Evolutionary conservation across 192 early-diverging fungal genomes (phyloP).

Genomic region (Phlyctochytrium planicorne): DNA sequence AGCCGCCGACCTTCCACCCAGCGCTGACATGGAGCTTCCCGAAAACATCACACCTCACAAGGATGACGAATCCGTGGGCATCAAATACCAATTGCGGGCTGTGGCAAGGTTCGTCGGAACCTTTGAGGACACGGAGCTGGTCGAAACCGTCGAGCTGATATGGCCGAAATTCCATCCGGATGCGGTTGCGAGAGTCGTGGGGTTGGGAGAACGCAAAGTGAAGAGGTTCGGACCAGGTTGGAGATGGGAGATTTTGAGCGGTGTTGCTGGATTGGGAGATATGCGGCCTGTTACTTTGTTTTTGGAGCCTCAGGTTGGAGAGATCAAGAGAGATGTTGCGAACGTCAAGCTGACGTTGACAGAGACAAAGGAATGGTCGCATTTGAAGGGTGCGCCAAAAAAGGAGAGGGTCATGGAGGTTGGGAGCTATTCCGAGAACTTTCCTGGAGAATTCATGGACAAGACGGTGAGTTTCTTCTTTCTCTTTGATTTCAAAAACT

Average conservation of each 20-base stretch:
- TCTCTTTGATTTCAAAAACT: not conserved
- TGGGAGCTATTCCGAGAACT: not conserved
- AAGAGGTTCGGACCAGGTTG: not conserved
- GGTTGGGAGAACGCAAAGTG: not conserved
- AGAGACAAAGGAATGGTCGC: not conserved
- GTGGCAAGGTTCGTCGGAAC: not conserved
- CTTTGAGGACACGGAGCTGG: not conserved
- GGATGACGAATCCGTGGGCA: not conserved
- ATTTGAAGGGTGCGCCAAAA: not conserved
- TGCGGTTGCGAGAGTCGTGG: not conserved
- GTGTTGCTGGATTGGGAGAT: not conserved
- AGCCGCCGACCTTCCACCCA: not conserved
- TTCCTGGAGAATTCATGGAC: not conserved
- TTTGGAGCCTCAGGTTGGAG: not conserved
- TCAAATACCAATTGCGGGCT: not conserved
- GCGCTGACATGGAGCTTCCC: not conserved
- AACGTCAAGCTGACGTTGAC: not conserved
- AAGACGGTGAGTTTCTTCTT: not conserved
- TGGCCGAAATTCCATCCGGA: not conserved
- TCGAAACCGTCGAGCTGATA: not conserved
- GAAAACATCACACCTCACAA: not conserved
- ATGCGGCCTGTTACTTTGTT: not conserved
- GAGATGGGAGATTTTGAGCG: constrained; percentile 1
- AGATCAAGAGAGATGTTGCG: not conserved
- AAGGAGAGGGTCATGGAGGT: not conserved